phyloP scores from a whole-genome alignment of 768 basidiomycete species.

The Vararia minispora region DNA sequence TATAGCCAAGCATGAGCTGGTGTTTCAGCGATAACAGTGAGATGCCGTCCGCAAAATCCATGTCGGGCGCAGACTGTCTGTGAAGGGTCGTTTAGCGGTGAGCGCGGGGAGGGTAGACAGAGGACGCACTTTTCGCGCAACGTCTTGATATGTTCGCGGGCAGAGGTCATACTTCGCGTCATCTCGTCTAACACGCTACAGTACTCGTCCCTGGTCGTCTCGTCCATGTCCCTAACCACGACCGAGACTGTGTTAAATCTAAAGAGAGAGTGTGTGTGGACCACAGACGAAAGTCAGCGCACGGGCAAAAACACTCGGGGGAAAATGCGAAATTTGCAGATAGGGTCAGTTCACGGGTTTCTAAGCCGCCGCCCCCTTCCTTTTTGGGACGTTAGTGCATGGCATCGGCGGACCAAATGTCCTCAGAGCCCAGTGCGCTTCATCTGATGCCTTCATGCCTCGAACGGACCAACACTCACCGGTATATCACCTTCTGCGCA shows the following conservation, averaged over 20 bases:
- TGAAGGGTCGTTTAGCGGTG: neutral
- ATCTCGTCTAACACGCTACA: conserved; percentile 38
- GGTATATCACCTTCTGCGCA: no score
- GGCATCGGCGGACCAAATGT: conserved; percentile 26
- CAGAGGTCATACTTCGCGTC: conserved; percentile 49
- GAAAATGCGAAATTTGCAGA: neutral
- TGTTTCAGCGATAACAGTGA: conserved; percentile 87
- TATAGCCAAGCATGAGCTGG: conserved; percentile 70
- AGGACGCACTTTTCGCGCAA: conserved; percentile 42
- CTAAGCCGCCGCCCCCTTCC: conserved; percentile 53
- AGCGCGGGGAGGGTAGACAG: neutral
- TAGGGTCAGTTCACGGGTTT: conserved; percentile 50
- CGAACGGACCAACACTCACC: no score
- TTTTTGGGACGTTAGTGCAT: conserved; percentile 39
- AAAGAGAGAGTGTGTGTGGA: no score
- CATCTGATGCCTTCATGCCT: no score
- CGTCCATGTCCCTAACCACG: neutral
- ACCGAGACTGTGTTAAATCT: conserved; percentile 5
- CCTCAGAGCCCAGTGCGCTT: conserved; percentile 59
- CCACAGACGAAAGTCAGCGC: no score
- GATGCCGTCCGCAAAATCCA: conserved; percentile 67
- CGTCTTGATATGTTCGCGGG: conserved; percentile 42
- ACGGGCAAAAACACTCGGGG: conserved; percentile 9
- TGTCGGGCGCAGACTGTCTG: conserved; percentile 23
- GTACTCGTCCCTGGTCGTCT: conserved; percentile 15